Percentiles rank a stretch among this genome's conserved stretches.
phyloP scores from a whole-genome alignment of 306 rosid species.

The Ormosia semicastrata region DNA sequence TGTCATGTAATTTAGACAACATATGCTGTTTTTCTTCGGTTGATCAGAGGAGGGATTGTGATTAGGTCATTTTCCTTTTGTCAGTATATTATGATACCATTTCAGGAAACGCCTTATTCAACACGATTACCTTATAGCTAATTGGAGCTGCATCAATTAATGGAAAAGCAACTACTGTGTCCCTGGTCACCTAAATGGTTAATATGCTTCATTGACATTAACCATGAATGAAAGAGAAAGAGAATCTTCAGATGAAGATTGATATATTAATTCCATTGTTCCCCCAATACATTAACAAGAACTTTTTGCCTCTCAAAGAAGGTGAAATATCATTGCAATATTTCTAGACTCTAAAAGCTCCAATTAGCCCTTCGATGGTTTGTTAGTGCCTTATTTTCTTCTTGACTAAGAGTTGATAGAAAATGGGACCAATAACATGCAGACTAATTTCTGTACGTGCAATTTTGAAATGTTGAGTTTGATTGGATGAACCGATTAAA shows the following conservation, averaged over 20 bases:
- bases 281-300: neutral
- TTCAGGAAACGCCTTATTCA: neutral
- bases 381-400: slow-evolving; percentile 48
- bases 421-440: slow-evolving; percentile 49
- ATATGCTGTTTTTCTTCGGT: neutral
- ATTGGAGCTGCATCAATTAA: slow-evolving; percentile 1
- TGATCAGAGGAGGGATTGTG: neutral
- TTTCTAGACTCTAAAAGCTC: slow-evolving; percentile 27
- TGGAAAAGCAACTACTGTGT: slow-evolving; percentile 21
- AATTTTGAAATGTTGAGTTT: slow-evolving; percentile 16
- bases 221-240: neutral
- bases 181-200: slow-evolving; percentile 17
- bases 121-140: slow-evolving; percentile 13
- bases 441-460: slow-evolving; percentile 16
- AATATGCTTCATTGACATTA: slow-evolving; percentile 21
- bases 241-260: slow-evolving; percentile 33
- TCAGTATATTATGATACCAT: neutral
- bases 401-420: slow-evolving; percentile 35
- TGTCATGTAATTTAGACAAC: neutral
- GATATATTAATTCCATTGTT: slow-evolving; percentile 12
- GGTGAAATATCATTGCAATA: slow-evolving; percentile 31
- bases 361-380: slow-evolving; percentile 43
- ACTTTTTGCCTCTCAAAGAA: slow-evolving; percentile 25
- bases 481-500: slow-evolving; percentile 32
- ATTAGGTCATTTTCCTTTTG: neutral